Base-by-base conservation (phyloP, 2,329 filamentous ascomycete genomes). In the Monosporascus sp. region DNA sequence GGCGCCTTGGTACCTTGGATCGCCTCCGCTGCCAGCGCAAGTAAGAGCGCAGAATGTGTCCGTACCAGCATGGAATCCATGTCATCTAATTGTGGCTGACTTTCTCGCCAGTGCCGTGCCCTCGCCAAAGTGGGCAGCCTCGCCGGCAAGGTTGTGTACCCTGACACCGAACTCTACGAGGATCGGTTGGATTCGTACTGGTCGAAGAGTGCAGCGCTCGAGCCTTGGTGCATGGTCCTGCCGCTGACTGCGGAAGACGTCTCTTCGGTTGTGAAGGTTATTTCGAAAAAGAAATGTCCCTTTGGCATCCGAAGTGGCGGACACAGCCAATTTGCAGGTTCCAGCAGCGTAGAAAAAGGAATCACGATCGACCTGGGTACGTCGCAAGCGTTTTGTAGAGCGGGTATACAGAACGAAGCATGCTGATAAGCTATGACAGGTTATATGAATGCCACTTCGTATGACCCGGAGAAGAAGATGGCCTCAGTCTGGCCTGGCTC, bases 191-290 rank as follows among this genome's bases (percentile, higher is more conserved):
- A 62, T 24, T 65, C 67, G 1, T 73, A 72, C 62, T 73, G 68
- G 67, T 72, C 70, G 5, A 54, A 59, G 37, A 69, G 67, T 37
- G 71, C 71, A 2, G 68, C 68, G 7, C 55, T 72, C 26, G 50
- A 61, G 4, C 66, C 70, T 6, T 69, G 67, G 63, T 73, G 72
- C 44, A 67, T 72, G 58, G 68, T 65, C 7, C 56, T 70, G 49
- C 71, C 70, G 2, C 54, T 59, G 28, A 63, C 65, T 1, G 57
- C 68, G 6, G 55, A 68, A 6, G 72, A 76, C 53, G 71, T 74
- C 7, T 68, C 72, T 5, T 56, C 58, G 7, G 64, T 67, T 2
- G 61, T 75, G 20, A 69, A 66, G 45, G 60, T 68, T 2, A 60
- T 76, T 0, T 59, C 62, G 26, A 48, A 58, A 5, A 59, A 62